These are phyloP conservation scores for Claviceps cyperi DNA, from an alignment of 2,329 filamentous ascomycete genomes.

Conservation along the genomic window DNA sequence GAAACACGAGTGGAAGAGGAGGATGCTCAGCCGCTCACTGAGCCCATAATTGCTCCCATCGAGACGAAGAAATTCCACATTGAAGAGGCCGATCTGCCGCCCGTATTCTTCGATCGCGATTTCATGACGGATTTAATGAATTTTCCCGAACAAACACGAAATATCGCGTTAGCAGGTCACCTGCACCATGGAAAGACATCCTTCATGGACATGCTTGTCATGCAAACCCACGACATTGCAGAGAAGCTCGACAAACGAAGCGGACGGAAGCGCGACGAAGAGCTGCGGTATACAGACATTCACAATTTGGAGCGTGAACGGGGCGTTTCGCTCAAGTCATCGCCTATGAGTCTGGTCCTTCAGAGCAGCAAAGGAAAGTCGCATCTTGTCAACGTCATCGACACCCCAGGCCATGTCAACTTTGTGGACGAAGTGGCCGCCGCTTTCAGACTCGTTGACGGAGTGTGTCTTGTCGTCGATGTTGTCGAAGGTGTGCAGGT, in stretches of 20 bases:
- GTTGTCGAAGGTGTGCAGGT: slow-evolving; percentile 98
- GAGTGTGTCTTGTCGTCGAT: slow-evolving; percentile 85
- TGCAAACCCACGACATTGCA: slow-evolving; percentile 82
- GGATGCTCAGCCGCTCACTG: slow-evolving; percentile 80
- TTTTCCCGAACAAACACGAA: slow-evolving; percentile 86
- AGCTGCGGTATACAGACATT: slow-evolving; percentile 87
- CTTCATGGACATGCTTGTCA: slow-evolving; percentile 94
- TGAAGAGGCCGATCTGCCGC: slow-evolving; percentile 79
- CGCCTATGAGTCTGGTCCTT: slow-evolving; percentile 86
- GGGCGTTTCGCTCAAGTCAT: slow-evolving; percentile 80
- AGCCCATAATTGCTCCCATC: slow-evolving; percentile 87
- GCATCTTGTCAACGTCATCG: slow-evolving; percentile 84
- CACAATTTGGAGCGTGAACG: slow-evolving; percentile 80
- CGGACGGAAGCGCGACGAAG: slow-evolving; percentile 72
- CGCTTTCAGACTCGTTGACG: slow-evolving; percentile 74
- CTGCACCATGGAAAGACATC: slow-evolving; percentile 96
- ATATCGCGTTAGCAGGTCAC: slow-evolving; percentile 83
- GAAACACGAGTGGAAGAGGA: slow-evolving; percentile 95
- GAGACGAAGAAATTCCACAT: slow-evolving; percentile 94
- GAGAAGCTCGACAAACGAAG: slow-evolving; percentile 66
- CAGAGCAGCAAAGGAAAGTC: slow-evolving; percentile 86
- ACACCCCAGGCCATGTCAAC: slow-evolving; percentile 95
- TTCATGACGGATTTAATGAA: slow-evolving; percentile 97
- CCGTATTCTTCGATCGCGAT: slow-evolving; percentile 71
- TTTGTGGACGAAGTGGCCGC: slow-evolving; percentile 95